Evolutionary conservation across 768 basidiomycete species (phyloP), one percentile per base, ranked within the genome.

Genomic region (Guyanaporus albipodus): DNA sequence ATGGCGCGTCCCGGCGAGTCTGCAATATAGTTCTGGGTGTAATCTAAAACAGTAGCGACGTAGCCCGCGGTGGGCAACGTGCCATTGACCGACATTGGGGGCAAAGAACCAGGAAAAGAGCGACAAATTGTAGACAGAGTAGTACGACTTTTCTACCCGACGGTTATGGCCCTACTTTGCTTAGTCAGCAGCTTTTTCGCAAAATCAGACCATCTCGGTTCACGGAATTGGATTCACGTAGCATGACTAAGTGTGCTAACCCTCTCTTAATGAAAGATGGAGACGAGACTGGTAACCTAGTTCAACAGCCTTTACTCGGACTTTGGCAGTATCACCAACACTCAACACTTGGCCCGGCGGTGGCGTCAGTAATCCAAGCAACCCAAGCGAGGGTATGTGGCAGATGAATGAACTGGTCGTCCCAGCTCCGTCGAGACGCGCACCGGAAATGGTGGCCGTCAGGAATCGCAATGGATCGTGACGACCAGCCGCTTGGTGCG

Each of bases 251-350:
- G 23, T 27, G 37, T 15, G 7, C n/a, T 28, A 54, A 26, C 11
- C 15, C 21, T 49, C 42, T 41, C 50, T 51, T 9, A 48, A 42
- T 3, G 54, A 52, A 11, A 67, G 37, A 11, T 57, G 38, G 18
- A 67, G 50, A 34, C 43, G 59, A 21, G 68, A 63, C n/a, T 48
- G 53, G 22, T 58, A 48, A 22, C 70, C 69, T 21, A 68, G 38
- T 35, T 60, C 55, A 34, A 72, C 55, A 10, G 46, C 45, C 28
- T 52, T 55, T 15, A 72, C 48, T 17, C 38, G 50, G 29, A 70
- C 58, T 9, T 56, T 48, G 28, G 69, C 44, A 31, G 52, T 37
- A 2, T 60, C 59, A 8, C 69, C 68, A 34, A 68, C 46, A 6
- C 42, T 61, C 15, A 56, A 44, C 41, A 33, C 35, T 14, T 36